A percentile compares a stretch with the other conserved stretches of the same genome.
These are phyloP conservation scores for Lophiostoma macrostomum DNA, from an alignment of 495 filamentous ascomycete genomes.

Conservation along the genomic window DNA sequence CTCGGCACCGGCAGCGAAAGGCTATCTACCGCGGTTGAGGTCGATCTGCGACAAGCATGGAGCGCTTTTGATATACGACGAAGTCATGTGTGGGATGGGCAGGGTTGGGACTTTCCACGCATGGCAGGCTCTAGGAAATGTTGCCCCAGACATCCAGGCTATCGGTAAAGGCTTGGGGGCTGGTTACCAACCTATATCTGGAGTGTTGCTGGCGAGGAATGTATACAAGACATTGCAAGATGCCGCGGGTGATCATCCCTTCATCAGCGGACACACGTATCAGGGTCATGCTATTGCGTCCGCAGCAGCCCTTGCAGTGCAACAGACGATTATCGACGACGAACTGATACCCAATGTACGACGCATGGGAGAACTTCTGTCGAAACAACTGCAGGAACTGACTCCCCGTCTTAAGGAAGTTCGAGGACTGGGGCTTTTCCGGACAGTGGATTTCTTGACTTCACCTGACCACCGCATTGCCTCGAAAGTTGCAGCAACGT, in stretches of 20 bases:
- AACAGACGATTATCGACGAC: constrained; percentile 49
- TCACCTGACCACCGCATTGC: constrained; percentile 25
- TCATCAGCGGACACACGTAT: constrained; percentile 60
- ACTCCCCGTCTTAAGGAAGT: constrained; percentile 60
- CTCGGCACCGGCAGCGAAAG: constrained; percentile 43
- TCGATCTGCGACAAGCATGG: constrained; percentile 45
- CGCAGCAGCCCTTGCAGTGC: constrained; percentile 55
- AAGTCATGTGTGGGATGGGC: constrained; percentile 48
- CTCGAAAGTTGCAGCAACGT: constrained; percentile 52
- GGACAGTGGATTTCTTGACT: constrained; percentile 56
- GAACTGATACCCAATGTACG: constrained; percentile 50
- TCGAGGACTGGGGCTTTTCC: constrained; percentile 64
- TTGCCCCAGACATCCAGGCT: constrained; percentile 43
- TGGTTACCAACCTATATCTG: constrained; percentile 45
- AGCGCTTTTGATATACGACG: constrained; percentile 46
- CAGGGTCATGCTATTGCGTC: constrained; percentile 58
- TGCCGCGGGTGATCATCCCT: constrained; percentile 39
- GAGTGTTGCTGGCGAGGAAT: constrained; percentile 38
- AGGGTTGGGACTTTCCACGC: constrained; percentile 44
- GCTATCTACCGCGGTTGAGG: constrained; percentile 43
- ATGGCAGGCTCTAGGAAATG: constrained; percentile 42
- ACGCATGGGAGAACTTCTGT: constrained; percentile 48
- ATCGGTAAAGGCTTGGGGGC: constrained; percentile 46
- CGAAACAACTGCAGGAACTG: constrained; percentile 46
- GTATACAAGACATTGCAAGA: constrained; percentile 38